Conservation (phyloP, 345 rosid genomes). For the Rhizophora mangle region DNA sequence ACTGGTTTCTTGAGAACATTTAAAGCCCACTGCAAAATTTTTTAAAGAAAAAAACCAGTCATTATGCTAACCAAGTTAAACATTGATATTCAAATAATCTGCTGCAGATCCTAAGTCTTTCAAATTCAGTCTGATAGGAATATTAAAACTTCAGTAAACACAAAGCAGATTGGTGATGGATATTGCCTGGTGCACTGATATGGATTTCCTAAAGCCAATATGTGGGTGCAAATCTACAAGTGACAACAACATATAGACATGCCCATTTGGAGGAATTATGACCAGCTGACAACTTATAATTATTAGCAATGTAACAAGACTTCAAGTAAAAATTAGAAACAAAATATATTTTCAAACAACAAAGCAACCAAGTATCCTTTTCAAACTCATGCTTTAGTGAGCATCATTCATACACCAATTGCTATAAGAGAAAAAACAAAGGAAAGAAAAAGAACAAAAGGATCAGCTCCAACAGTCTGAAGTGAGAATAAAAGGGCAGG, state of each 20-base stretch:
- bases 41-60: constrained; percentile 5
- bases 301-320: neutral
- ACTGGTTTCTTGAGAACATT: constrained; percentile 74
- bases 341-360: neutral
- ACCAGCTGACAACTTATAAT: neutral
- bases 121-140: neutral
- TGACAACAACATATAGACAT: neutral
- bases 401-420: neutral
- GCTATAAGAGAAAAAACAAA: neutral
- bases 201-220: neutral
- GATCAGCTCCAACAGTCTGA: neutral
- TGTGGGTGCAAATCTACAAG: neutral
- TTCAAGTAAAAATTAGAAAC: neutral
- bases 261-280: constrained; percentile 1
- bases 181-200: neutral
- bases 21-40: constrained; percentile 80
- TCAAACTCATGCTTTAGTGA: neutral
- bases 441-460: neutral
- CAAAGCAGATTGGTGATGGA: neutral
- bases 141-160: neutral
- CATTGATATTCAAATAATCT: neutral
- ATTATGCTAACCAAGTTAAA: neutral
- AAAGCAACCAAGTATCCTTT: neutral
- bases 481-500: neutral
- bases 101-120: neutral